Percentiles rank a stretch among this genome's conserved stretches.
Conservation (phyloP, 805 yeast species). For the Nakazawaea populi region DNA sequence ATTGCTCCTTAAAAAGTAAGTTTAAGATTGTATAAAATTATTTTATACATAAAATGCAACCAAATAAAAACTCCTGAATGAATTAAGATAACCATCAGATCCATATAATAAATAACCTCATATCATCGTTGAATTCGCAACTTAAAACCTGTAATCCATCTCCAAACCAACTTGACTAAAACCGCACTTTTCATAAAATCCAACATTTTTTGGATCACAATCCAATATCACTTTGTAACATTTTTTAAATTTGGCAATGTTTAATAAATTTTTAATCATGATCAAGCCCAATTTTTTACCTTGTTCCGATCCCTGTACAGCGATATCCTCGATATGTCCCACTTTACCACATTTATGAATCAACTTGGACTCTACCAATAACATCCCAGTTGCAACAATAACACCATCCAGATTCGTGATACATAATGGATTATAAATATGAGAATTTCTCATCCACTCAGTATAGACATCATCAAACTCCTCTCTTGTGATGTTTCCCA, state of each 20-base stretch:
- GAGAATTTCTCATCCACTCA: constrained; percentile 49
- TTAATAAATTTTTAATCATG: constrained; percentile 56
- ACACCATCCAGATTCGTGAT: constrained; percentile 44
- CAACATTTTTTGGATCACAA: constrained; percentile 77
- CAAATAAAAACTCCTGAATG: not conserved
- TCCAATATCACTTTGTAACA: constrained; percentile 89
- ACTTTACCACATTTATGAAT: constrained; percentile 82
- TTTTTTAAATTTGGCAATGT: constrained; percentile 52
- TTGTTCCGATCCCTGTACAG: constrained; percentile 69
- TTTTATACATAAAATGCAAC: not conserved
- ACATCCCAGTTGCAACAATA: constrained; percentile 80
- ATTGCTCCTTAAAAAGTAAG: not conserved
- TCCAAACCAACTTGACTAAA: constrained; percentile 59
- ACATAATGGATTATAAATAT: constrained; percentile 64
- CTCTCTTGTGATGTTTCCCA: constrained; percentile 58
- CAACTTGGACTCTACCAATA: constrained; percentile 73
- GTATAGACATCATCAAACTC: constrained; percentile 46
- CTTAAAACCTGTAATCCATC: constrained; percentile 50
- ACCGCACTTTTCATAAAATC: constrained; percentile 88
- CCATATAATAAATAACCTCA: not conserved
- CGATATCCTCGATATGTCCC: constrained; percentile 94
- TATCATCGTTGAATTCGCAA: not conserved
- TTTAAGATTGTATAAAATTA: not conserved
- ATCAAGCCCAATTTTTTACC: constrained; percentile 76
- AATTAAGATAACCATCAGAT: not conserved